Evolutionary conservation across 352 stramenopile genomes (phyloP).

Genomic region (Pythium oligandrum): DNA sequence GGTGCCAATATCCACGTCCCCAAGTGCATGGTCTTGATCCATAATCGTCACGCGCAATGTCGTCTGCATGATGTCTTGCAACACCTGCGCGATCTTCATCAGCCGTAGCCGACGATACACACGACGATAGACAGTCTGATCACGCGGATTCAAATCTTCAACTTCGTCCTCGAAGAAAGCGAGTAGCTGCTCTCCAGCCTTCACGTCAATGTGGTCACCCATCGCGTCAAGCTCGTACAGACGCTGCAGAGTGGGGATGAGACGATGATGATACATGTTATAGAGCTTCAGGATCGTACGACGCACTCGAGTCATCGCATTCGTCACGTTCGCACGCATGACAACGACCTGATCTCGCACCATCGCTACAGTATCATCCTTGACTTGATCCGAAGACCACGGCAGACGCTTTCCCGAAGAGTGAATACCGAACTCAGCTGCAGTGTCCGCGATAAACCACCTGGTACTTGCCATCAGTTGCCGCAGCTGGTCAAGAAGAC

Average conservation of each 20-base stretch:
- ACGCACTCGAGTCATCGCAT: conserved; percentile 41
- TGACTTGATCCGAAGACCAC: conserved; percentile 31
- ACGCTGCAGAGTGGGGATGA: conserved; percentile 49
- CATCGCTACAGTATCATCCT: conserved; percentile 7
- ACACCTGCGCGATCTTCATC: conserved; percentile 46
- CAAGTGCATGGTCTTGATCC: conserved; percentile 40
- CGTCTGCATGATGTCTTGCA: conserved; percentile 60
- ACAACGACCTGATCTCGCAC: conserved; percentile 24
- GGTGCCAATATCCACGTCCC: conserved; percentile 47
- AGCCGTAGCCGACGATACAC: conserved; percentile 53
- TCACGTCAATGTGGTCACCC: conserved; percentile 30
- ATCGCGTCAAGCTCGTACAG: conserved; percentile 48
- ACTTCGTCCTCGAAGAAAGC: conserved; percentile 65
- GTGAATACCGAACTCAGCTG: conserved; percentile 38
- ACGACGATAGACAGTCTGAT: conserved; percentile 38
- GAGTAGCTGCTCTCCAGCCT: conserved; percentile 34
- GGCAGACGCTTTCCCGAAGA: conserved; percentile 27
- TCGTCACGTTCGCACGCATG: conserved; percentile 42
- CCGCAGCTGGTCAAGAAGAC: conserved; percentile 31
- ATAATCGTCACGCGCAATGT: conserved; percentile 53
- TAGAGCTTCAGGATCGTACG: conserved; percentile 58
- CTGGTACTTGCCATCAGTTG: conserved; percentile 40
- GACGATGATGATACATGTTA: conserved; percentile 34
- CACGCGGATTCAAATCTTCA: conserved; percentile 54
- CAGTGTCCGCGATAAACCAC: conserved; percentile 43